These are phyloP conservation scores for Periconia sp. DNA, from an alignment of 2,329 filamentous ascomycete species.

Conservation along the genomic window DNA sequence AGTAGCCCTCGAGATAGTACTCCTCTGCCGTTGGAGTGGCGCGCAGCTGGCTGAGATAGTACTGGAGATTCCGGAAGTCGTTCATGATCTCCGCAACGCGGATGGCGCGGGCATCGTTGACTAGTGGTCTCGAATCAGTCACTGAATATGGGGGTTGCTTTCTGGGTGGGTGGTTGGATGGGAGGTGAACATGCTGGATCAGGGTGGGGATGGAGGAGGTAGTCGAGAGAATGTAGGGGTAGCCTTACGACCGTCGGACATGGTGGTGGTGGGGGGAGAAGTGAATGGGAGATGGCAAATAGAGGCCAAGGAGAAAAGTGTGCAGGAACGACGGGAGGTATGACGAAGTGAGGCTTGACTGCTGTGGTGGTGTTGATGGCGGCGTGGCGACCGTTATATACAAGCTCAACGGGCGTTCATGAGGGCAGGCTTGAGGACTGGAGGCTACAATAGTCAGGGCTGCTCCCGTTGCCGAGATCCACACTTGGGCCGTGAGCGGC, in stretches of 20 bases:
- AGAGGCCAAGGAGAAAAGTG: conserved; percentile 5
- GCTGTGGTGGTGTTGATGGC: conserved; percentile 29
- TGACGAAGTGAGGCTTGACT: conserved; percentile 20
- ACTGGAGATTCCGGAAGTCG: conserved; percentile 67
- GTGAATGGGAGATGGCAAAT: conserved; percentile 11
- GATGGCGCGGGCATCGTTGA: conserved; percentile 68
- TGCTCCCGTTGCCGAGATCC: conserved; percentile 45
- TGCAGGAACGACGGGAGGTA: neutral
- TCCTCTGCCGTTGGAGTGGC: conserved; percentile 60
- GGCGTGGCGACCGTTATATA: conserved; percentile 46
- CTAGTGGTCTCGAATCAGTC: conserved; percentile 43
- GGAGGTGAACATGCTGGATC: neutral
- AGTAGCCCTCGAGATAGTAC: conserved; percentile 65
- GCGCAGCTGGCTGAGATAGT: conserved; percentile 63
- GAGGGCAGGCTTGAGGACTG: conserved; percentile 29
- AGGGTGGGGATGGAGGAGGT: conserved; percentile 1
- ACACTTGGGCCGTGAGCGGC: conserved; percentile 43
- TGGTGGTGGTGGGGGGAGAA: conserved; percentile 35
- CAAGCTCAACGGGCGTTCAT: conserved; percentile 33
- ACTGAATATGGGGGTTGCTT: neutral
- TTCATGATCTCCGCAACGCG: conserved; percentile 68
- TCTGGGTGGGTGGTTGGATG: neutral
- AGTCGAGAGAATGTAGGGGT: conserved; percentile 14
- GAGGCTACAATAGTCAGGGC: conserved; percentile 40
- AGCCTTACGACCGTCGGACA: conserved; percentile 64